Base-by-base conservation (phyloP, 1,139 yeast species). In the Blastobotrys proliferans region DNA sequence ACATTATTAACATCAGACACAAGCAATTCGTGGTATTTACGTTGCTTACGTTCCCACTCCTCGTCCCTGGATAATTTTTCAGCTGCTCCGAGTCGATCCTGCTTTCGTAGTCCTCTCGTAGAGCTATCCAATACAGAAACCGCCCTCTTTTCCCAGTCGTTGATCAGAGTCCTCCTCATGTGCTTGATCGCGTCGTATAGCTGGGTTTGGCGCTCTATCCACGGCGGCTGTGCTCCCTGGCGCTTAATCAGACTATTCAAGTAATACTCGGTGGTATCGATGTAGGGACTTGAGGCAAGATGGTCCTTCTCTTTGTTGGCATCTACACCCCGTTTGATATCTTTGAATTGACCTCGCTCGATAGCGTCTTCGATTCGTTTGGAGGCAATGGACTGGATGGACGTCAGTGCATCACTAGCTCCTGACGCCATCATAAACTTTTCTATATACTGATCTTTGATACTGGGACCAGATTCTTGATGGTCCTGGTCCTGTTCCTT, bases 141-240 rank as follows among this genome's bases (percentile, higher is more conserved):
- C 3, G 40, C 43, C 3, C 31, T 25, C 14, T 21, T 21, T 45
- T 45, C 34, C 55, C 57, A 55, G 8, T 49, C 43, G 9, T 36
- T 36, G 6, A 20, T 43, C 21, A 53, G 25, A 8, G 30, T 34
- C 10, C 31, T 36, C 19, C 87, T 61, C 45, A 84, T 76, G 0
- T 57, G 55, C 1, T 53, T 57, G 4, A 83, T 69, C 28, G 73
- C 74, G 1, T 56, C 50, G 38, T 73, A 74, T 3, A 85, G 72
- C 3, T 74, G 70, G 36, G 78, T 75, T 61, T 87, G 96, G 43
- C 76, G 79, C 54, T 86, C 94, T 25, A 87, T 81, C 95, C 95
- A 87, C 0, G 94, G 94, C 0, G 95, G 95, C 9, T 81, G 68
- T 0, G 84, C 80, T 37, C 85, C 88, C 60, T 87, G 95, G 35